A percentile compares a stretch with the other conserved stretches of the same genome.
Evolutionary conservation across 2,329 filamentous ascomycete genomes (phyloP).

Genomic region (Fragosphaeria purpurea): DNA sequence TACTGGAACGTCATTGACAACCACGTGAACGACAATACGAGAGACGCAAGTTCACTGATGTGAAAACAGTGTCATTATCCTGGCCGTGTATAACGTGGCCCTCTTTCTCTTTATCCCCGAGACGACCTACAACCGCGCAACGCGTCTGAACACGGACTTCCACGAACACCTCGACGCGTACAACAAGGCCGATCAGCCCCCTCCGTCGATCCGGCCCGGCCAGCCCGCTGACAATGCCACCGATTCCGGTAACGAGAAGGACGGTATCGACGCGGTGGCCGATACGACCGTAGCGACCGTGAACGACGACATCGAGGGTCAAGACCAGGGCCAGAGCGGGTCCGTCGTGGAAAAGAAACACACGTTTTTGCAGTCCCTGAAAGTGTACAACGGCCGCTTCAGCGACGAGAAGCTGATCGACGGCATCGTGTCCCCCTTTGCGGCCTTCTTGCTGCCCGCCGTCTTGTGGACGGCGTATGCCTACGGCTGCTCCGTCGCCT

Average conservation of each 20-base stretch:
- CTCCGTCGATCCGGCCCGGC: too few species aligned
- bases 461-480: constrained; percentile 30
- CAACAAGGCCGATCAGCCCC: not conserved
- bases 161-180: constrained; percentile 2
- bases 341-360: constrained; percentile 4
- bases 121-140: constrained; percentile 23
- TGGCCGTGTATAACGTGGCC: constrained; percentile 24
- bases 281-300: too few species aligned
- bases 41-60: too few species aligned
- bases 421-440: constrained; percentile 24
- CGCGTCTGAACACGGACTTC: constrained; percentile 1
- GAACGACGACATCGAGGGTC: too few species aligned
- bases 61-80: constrained; percentile 15
- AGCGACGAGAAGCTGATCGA: constrained; percentile 11
- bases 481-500: constrained; percentile 25
- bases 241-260: not conserved
- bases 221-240: not conserved
- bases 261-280: not conserved
- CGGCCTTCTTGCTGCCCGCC: constrained; percentile 30
- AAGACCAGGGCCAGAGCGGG: too few species aligned
- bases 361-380: constrained; percentile 13
- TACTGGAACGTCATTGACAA: not conserved
- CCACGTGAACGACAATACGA: too few species aligned
- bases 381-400: constrained; percentile 12
- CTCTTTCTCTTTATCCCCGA: constrained; percentile 32